Evolutionary conservation across 192 early-diverging fungal species (phyloP), one percentile per base, ranked within the genome.

Genomic region (Backusella psychrophila): DNA sequence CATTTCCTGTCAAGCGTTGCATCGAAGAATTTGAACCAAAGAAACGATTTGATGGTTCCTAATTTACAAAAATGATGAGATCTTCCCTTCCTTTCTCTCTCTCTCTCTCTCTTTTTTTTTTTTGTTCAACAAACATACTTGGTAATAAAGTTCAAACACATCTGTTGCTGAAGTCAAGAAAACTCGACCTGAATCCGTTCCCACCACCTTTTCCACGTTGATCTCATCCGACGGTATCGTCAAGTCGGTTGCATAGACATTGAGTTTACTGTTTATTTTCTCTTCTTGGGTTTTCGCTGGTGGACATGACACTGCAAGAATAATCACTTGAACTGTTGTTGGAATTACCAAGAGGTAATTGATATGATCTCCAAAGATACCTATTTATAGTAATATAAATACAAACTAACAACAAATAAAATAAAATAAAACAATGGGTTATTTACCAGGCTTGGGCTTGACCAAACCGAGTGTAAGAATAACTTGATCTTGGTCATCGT

Each of bases 101-200:
- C n/a, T n/a, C n/a, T 17, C 9, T 3, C 4, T 66, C n/a, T 1
- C 3, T 17, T 19, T 21, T 6, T 21, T 8, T 34, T 6, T 41
- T 14, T 31, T 36, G 1, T 52, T 29, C 31, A 53, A 1, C 42
- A 33, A 26, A 53, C 82, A 70, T 78, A 83, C 81, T 81, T 92
- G 90, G 77, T 99, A 97, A 36, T 85, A 82, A 56, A 99, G 84
- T 86, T 99, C 97, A 84, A 94, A 96, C 7, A 99, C 73, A 69
- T 91, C 85, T 36, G 95, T 94, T 90, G 73, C 88, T 91, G 59
- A 94, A 95, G 36, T 82, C 92, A 97, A 92, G 67, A 98, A 95
- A 35, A 99, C 92, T 3, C 97, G 84, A 21, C 96, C 97, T 49
- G 93, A 85, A 19, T 73, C 80, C 0, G 96, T 93, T 12, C 95